Percentiles rank a stretch among this genome's conserved stretches.
phyloP scores from a whole-genome alignment of 306 rosid genomes.

The Lablab purpureus region DNA sequence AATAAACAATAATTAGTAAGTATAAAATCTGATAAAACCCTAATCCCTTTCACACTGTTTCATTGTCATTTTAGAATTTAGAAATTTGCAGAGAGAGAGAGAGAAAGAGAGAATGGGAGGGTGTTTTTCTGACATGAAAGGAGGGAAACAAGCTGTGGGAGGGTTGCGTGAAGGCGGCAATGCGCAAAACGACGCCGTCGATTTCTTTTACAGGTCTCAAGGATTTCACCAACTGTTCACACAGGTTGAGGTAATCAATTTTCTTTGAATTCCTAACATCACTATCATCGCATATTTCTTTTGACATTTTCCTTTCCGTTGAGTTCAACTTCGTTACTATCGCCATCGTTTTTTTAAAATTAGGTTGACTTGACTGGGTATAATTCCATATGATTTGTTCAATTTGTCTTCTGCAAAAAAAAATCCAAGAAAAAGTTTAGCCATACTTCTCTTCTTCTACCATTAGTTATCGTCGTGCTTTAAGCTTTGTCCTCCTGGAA shows the following conservation, averaged over 20 bases:
- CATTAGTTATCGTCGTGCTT: not conserved
- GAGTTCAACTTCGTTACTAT: not conserved
- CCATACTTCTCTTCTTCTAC: not conserved
- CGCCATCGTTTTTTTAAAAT: not conserved
- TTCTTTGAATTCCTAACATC: not conserved
- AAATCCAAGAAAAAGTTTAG: not conserved
- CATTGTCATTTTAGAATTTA: not conserved
- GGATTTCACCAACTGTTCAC: conserved; percentile 56
- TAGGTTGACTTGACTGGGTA: not conserved
- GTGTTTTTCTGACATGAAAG: conserved; percentile 71
- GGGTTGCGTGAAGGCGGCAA: conserved; percentile 25
- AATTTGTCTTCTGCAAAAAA: too few species aligned
- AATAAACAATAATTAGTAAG: too few species aligned
- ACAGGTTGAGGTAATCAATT: conserved; percentile 58
- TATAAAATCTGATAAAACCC: not conserved
- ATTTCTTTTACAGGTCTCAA: conserved; percentile 61
- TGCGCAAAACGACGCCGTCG: conserved; percentile 72
- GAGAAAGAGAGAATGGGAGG: conserved; percentile 57
- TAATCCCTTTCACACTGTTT: not conserved
- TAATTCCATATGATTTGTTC: too few species aligned
- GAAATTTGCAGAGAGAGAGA: not conserved
- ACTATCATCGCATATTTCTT: not conserved
- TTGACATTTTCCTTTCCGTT: too few species aligned
- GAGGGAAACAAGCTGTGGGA: conserved; percentile 70
- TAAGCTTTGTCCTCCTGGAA: too few species aligned